phyloP scores from a whole-genome alignment of 345 rosid species.

The Populus euphratica region DNA sequence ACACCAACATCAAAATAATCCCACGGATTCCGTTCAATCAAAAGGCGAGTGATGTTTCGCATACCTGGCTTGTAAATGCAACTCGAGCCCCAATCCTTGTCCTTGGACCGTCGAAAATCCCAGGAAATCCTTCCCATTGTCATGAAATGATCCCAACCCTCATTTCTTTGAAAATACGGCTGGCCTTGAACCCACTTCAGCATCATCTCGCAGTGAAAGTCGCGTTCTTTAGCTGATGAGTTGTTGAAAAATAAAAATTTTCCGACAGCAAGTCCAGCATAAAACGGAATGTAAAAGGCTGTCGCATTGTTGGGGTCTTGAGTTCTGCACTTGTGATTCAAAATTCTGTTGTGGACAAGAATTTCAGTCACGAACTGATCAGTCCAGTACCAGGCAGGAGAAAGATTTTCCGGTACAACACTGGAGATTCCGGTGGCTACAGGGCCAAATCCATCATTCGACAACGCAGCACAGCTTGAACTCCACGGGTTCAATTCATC shows the following conservation, averaged over 20 bases:
- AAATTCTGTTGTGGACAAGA: conserved; percentile 72
- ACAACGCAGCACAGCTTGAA: conserved; percentile 69
- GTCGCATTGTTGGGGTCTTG: conserved; percentile 59
- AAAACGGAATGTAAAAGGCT: conserved; percentile 86
- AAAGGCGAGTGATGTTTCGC: conserved; percentile 88
- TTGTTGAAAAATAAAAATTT: conserved; percentile 57
- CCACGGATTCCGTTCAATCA: conserved; percentile 97
- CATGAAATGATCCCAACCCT: conserved; percentile 94
- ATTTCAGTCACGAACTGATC: conserved; percentile 83
- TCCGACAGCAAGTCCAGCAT: conserved; percentile 92
- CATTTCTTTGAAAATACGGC: conserved; percentile 54
- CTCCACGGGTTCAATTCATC: conserved; percentile 83
- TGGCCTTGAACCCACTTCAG: conserved; percentile 64
- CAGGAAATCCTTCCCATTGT: conserved; percentile 96
- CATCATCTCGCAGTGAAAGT: conserved; percentile 65
- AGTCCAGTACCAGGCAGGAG: conserved; percentile 91
- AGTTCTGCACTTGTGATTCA: conserved; percentile 73
- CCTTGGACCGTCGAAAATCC: conserved; percentile 85
- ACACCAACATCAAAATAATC: conserved; percentile 91
- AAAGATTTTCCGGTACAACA: conserved; percentile 51
- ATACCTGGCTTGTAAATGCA: conserved; percentile 72
- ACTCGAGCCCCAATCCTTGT: conserved; percentile 87
- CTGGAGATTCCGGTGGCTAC: conserved; percentile 47
- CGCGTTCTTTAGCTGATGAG: conserved; percentile 61
- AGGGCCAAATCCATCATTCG: conserved; percentile 70